Evolutionary conservation across 306 rosid genomes (phyloP).

Genomic region (Herpetospermum pedunculosum): DNA sequence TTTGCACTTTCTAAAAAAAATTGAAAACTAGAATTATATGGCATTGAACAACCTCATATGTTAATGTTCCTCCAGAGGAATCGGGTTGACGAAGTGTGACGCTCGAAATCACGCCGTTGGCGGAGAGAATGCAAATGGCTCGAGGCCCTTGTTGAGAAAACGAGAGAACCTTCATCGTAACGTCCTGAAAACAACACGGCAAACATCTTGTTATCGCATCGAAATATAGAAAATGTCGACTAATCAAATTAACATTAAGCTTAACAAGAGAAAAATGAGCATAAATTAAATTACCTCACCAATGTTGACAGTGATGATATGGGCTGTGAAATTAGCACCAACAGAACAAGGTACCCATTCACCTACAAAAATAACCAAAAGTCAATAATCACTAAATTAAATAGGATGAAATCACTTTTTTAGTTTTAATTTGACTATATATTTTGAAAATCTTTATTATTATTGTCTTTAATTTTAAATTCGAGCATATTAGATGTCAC

Average conservation of each 20-base stretch:
- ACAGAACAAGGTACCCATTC: conserved; percentile 84
- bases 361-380: conserved; percentile 24
- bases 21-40: no score
- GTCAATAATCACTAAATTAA: no score
- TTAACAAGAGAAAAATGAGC: background rate
- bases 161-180: conserved; percentile 88
- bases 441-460: no score
- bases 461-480: no score
- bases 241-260: background rate
- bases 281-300: conserved; percentile 49
- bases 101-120: conserved; percentile 83
- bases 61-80: conserved; percentile 69
- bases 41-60: conserved; percentile 91
- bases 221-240: background rate
- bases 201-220: background rate
- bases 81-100: conserved; percentile 91
- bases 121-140: conserved; percentile 80
- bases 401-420: background rate
- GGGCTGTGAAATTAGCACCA: conserved; percentile 86
- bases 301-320: conserved; percentile 68
- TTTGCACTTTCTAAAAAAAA: background rate
- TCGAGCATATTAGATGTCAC: no score
- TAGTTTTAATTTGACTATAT: background rate
- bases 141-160: conserved; percentile 97
- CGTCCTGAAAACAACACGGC: conserved; percentile 32